Conservation (phyloP, 2,329 filamentous ascomycete species). For the Alternaria ventricosa region DNA sequence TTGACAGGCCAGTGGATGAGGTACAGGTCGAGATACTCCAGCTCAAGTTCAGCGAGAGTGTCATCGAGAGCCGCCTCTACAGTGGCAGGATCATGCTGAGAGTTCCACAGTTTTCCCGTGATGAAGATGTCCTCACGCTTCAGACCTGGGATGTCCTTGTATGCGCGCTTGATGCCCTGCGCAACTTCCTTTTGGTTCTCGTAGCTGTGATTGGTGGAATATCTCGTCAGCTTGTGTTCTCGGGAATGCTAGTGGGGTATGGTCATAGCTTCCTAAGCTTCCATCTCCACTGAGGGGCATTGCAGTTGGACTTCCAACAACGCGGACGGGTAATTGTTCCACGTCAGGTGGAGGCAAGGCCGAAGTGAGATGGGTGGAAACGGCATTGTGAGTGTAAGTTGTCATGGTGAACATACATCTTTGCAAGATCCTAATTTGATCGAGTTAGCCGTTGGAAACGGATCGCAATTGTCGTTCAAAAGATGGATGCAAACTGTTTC, state of each 20-base stretch:
- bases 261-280: conserved; percentile 26
- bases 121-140: conserved; percentile 44
- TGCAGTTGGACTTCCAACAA: conserved; percentile 14
- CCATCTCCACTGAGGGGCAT: conserved; percentile 26
- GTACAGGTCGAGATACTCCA: conserved; percentile 91
- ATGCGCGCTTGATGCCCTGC: conserved; percentile 39
- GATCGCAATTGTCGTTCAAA: not conserved
- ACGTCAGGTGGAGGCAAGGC: not conserved
- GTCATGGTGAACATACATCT: conserved; percentile 31
- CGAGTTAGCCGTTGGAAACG: not conserved
- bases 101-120: conserved; percentile 91
- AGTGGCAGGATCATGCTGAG: conserved; percentile 74
- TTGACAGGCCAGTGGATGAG: conserved; percentile 88
- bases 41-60: conserved; percentile 75
- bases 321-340: not conserved
- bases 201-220: conserved; percentile 39
- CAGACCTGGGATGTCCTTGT: conserved; percentile 33
- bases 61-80: conserved; percentile 77
- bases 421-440: conserved; percentile 47
- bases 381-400: not conserved
- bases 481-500: not conserved
- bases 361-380: not conserved
- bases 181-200: conserved; percentile 42
- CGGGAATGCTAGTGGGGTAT: not conserved
- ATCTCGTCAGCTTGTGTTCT: conserved; percentile 25